Base-by-base conservation (phyloP, 495 filamentous ascomycete species). In the Cercophora scortea region DNA sequence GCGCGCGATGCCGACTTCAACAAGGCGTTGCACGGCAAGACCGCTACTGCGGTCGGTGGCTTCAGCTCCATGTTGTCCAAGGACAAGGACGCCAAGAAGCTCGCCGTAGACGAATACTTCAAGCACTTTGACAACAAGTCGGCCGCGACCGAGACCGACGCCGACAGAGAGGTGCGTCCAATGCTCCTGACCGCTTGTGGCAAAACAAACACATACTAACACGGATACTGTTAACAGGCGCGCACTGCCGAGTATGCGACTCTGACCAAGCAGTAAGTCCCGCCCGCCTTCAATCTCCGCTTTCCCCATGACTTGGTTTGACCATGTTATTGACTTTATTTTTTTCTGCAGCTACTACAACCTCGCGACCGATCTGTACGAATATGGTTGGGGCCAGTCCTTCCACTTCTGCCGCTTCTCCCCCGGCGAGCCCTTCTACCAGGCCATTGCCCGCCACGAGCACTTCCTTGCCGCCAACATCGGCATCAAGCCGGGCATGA, bases 351-450 rank as follows among this genome's bases (percentile, higher is more conserved):
- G 86, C 66, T 98, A 98, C 79, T 98, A 98, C 78, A 96, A 98
- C 74, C 83, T 98, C 44, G 92, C 90, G 13, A 98, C 93, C 50
- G 93, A 98, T 63, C 72, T 97, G 17, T 98, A 98, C 78, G 93
- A 98, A 73, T 88, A 96, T 61, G 93, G 92, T 57, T 98, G 93
- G 93, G 86, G 88, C 45, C 81, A 87, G 54, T 90, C 83, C 50
- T 96, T 96, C 83, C 91, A 98, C 72, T 98, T 98, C 82, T 97
- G 91, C 75, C 89, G 94, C 49, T 98, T 92, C 71, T 87, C 88
- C 51, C 76, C 84, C 61, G 88, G 87, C 61, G 93, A 98, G 73
- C 71, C 81, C 60, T 97, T 98, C 77, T 71, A 79, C 71, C 90
- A 93, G 74, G 93, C 92, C 53, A 91, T 97, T 71, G 89, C 93